A percentile compares a stretch with the other conserved stretches of the same genome.
phyloP scores from a whole-genome alignment of 139 green algal species.

The Diplosphaera chodatii region DNA sequence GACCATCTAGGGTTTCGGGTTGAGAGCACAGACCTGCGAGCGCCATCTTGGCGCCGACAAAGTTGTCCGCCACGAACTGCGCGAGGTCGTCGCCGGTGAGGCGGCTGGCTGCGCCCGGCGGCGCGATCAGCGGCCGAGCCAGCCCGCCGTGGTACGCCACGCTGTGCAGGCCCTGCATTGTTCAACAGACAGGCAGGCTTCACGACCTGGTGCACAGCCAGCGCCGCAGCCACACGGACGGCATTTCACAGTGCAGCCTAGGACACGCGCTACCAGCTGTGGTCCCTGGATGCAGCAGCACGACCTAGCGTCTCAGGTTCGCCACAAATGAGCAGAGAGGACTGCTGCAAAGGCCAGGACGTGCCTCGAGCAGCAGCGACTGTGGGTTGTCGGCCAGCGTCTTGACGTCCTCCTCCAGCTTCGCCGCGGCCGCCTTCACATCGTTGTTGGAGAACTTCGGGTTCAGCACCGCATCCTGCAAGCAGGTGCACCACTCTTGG shows the following conservation, averaged over 20 bases:
- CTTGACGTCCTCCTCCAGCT: slow-evolving; percentile 61
- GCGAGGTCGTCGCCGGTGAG: slow-evolving; percentile 48
- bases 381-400: slow-evolving; percentile 56
- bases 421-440: slow-evolving; percentile 50
- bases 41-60: slow-evolving; percentile 70
- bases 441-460: slow-evolving; percentile 70
- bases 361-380: slow-evolving; percentile 57
- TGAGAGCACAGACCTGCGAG: too few relatives aligned
- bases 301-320: too few relatives aligned
- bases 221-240: too few relatives aligned
- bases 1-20: too few relatives aligned
- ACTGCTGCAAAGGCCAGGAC: too few relatives aligned
- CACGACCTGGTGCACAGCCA: too few relatives aligned
- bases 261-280: too few relatives aligned
- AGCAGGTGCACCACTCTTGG: too few relatives aligned
- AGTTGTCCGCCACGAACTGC: slow-evolving; percentile 63
- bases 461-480: slow-evolving; percentile 88
- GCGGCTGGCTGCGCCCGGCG: slow-evolving; percentile 26
- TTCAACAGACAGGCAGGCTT: too few relatives aligned
- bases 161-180: slow-evolving; percentile 58
- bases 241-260: too few relatives aligned
- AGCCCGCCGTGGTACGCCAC: slow-evolving; percentile 72
- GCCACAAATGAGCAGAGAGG: too few relatives aligned
- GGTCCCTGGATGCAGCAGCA: too few relatives aligned
- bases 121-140: slow-evolving; percentile 67